phyloP scores from a whole-genome alignment of 2,329 filamentous ascomycete species.

The Aureobasidium sp. region DNA sequence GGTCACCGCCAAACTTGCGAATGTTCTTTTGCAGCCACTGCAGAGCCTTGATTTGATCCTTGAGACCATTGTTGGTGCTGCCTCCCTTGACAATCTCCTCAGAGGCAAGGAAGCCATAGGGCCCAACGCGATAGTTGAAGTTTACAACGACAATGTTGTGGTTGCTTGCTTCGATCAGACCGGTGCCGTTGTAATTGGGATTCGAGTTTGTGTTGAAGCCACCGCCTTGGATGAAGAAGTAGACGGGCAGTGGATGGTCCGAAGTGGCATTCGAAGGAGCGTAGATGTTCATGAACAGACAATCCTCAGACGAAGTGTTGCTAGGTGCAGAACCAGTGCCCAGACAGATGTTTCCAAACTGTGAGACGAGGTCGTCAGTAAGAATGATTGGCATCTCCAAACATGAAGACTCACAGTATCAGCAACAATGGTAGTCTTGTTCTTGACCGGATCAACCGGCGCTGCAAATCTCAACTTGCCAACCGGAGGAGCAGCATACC shows the following conservation, averaged over 20 bases:
- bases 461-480: slow-evolving; percentile 60
- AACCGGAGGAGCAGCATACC: slow-evolving; percentile 64
- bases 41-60: slow-evolving; percentile 62
- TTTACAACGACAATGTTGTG: slow-evolving; percentile 61
- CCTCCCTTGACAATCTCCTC: slow-evolving; percentile 45
- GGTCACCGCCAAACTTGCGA: slow-evolving; percentile 60
- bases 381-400: too few species aligned
- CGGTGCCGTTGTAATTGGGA: slow-evolving; percentile 52
- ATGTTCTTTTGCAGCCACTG: slow-evolving; percentile 66
- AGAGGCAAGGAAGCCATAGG: slow-evolving; percentile 63
- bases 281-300: slow-evolving; percentile 61
- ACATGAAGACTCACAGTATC: slow-evolving; percentile 38
- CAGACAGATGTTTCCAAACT: slow-evolving; percentile 34
- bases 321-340: slow-evolving; percentile 21
- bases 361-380: background rate
- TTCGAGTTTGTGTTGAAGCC: slow-evolving; percentile 42
- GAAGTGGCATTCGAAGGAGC: slow-evolving; percentile 49
- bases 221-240: slow-evolving; percentile 48
- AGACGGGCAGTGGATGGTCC: slow-evolving; percentile 55
- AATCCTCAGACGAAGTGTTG: slow-evolving; percentile 53
- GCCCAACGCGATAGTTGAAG: slow-evolving; percentile 70
- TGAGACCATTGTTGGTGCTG: slow-evolving; percentile 61
- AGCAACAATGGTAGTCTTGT: slow-evolving; percentile 46
- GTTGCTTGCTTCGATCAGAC: slow-evolving; percentile 52
- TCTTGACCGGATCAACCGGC: slow-evolving; percentile 53